Conservation (phyloP, 352 stramenopile genomes). For the Pythium volutum region DNA sequence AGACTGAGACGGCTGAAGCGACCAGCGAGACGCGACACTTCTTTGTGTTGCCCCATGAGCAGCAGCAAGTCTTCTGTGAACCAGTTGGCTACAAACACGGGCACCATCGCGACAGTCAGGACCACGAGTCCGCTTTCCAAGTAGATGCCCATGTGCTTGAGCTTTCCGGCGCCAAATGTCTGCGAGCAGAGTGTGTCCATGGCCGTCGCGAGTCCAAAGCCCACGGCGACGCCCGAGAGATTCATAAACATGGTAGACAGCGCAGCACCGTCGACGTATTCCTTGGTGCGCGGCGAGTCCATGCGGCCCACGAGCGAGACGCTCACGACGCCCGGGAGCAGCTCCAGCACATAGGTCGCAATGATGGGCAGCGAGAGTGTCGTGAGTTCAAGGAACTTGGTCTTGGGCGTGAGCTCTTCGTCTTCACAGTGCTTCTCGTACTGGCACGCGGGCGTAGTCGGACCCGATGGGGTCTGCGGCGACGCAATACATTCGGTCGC, state of each 20-base stretch:
- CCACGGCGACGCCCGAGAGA: slow-evolving; percentile 59
- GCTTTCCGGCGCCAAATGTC: slow-evolving; percentile 67
- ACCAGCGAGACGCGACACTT: slow-evolving; percentile 53
- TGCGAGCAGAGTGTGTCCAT: slow-evolving; percentile 87
- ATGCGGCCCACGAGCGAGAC: slow-evolving; percentile 65
- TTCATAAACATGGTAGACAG: slow-evolving; percentile 71
- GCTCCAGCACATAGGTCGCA: slow-evolving; percentile 43
- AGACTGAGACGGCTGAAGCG: slow-evolving; percentile 58
- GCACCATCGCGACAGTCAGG: slow-evolving; percentile 37
- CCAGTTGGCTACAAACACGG: slow-evolving; percentile 61
- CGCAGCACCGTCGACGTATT: slow-evolving; percentile 54
- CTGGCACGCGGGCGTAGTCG: not conserved
- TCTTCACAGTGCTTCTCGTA: slow-evolving; percentile 4
- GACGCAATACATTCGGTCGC: not conserved
- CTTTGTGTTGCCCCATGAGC: slow-evolving; percentile 38
- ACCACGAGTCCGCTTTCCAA: slow-evolving; percentile 66
- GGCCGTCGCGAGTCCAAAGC: slow-evolving; percentile 44
- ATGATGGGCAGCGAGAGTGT: slow-evolving; percentile 18
- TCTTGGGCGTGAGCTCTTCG: not conserved
- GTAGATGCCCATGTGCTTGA: slow-evolving; percentile 73
- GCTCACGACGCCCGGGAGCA: slow-evolving; percentile 46
- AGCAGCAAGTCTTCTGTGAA: slow-evolving; percentile 46
- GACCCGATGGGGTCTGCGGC: not conserved
- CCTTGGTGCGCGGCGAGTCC: slow-evolving; percentile 45
- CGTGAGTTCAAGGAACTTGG: slow-evolving; percentile 7